These are phyloP conservation scores for Coemansia sp. DNA, from an alignment of 371 early-diverging fungal genomes.

Conservation along the genomic window DNA sequence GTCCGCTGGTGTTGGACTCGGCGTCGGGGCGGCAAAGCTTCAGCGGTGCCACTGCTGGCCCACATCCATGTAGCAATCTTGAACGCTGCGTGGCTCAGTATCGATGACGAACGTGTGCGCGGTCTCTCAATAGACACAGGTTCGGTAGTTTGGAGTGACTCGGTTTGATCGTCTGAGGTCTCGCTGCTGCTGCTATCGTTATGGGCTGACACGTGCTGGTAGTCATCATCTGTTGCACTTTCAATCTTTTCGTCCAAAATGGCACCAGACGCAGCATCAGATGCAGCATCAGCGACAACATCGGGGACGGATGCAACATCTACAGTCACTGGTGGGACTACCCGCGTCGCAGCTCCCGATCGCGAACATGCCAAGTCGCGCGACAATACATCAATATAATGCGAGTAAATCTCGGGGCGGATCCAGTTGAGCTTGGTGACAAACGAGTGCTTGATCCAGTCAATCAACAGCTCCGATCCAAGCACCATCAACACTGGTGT, in stretches of 20 bases:
- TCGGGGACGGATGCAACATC: background rate
- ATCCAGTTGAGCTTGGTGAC: constrained; percentile 96
- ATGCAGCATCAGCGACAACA: background rate
- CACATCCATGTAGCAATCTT: constrained; percentile 22
- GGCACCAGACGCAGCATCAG: background rate
- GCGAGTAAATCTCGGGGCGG: constrained; percentile 80
- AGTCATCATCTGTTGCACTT: constrained; percentile 43
- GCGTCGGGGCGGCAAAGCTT: background rate
- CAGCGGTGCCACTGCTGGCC: constrained; percentile 2
- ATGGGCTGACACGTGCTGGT: constrained; percentile 1
- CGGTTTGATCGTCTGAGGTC: background rate
- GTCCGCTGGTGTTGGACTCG: constrained; percentile 6
- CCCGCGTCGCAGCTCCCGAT: constrained; percentile 52
- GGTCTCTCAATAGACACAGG: background rate
- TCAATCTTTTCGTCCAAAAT: constrained; percentile 33
- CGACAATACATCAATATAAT: constrained; percentile 83
- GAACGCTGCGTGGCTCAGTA: constrained; percentile 22
- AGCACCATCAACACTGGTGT: constrained; percentile 83
- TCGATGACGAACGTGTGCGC: constrained; percentile 26
- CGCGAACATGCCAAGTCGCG: constrained; percentile 77
- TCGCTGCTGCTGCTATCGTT: constrained; percentile 13
- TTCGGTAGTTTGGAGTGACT: background rate
- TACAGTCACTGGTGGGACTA: background rate
- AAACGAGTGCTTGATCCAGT: constrained; percentile 98
- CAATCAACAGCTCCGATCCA: constrained; percentile 87